Conservation (phyloP, 164 flowering plant genomes). For the Vitis labrusca region DNA sequence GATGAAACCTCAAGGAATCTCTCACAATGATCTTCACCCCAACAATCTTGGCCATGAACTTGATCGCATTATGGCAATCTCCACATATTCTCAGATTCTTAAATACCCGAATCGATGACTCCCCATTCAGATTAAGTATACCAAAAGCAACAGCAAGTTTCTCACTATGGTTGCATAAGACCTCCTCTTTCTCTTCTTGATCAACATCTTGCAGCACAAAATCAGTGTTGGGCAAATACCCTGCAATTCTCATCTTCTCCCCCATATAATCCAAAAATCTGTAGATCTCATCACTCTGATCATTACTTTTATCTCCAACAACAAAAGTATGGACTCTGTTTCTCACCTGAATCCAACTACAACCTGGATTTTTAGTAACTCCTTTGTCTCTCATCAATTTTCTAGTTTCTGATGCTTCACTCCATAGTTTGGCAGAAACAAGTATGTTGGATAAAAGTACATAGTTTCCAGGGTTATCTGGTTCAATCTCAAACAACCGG, state of each 20-base stretch:
- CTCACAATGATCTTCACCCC: slow-evolving; percentile 46
- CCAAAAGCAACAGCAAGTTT: slow-evolving; percentile 62
- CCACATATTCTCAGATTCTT: slow-evolving; percentile 58
- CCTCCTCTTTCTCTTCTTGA: slow-evolving; percentile 51
- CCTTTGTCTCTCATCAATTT: slow-evolving; percentile 56
- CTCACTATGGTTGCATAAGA: slow-evolving; percentile 57
- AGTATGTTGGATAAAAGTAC: slow-evolving; percentile 45
- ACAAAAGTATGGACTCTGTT: slow-evolving; percentile 46
- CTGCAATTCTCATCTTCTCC: slow-evolving; percentile 46
- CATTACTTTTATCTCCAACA: slow-evolving; percentile 45
- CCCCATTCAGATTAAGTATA: slow-evolving; percentile 41
- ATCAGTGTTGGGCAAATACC: slow-evolving; percentile 47
- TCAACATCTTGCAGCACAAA: slow-evolving; percentile 61
- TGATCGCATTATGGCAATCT: slow-evolving; percentile 52
- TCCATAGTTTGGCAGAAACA: slow-evolving; percentile 45
- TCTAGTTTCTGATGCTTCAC: slow-evolving; percentile 52
- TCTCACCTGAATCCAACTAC: slow-evolving; percentile 61
- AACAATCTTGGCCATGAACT: slow-evolving; percentile 49
- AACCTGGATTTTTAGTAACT: slow-evolving; percentile 49
- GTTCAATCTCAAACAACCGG: slow-evolving; percentile 55
- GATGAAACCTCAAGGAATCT: slow-evolving; percentile 60
- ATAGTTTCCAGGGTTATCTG: slow-evolving; percentile 65
- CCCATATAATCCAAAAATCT: slow-evolving; percentile 37
- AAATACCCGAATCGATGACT: slow-evolving; percentile 44
- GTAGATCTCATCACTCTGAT: slow-evolving; percentile 32